Conservation (phyloP, 73 alveolate genomes). For the Loxodes magnus region DNA sequence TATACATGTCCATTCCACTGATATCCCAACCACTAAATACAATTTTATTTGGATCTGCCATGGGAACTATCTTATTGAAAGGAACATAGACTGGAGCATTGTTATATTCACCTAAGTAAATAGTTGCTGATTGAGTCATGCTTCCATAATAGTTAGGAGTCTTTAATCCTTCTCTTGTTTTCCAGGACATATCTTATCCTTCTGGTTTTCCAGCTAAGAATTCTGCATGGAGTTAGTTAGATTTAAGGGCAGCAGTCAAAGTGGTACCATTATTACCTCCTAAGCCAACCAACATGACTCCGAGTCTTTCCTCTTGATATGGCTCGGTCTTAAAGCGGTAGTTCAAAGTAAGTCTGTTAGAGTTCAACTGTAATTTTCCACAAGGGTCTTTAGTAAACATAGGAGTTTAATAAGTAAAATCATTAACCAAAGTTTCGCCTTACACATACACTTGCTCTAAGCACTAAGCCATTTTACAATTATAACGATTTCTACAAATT, state of each 20-base stretch:
- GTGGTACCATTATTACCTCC: conserved; percentile 97
- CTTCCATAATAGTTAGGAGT: conserved; percentile 85
- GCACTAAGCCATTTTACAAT: too few species aligned
- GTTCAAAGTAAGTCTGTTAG: too few species aligned
- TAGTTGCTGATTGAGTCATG: conserved; percentile 74
- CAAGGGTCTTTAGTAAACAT: too few species aligned
- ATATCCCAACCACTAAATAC: conserved; percentile 94
- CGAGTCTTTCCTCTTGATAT: too few species aligned
- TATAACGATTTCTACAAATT: too few species aligned
- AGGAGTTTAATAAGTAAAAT: too few species aligned
- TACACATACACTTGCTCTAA: too few species aligned
- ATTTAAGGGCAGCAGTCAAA: conserved; percentile 66
- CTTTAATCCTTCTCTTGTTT: conserved; percentile 73
- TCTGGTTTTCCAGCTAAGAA: too few species aligned
- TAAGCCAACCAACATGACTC: conserved; percentile 88
- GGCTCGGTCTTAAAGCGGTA: too few species aligned
- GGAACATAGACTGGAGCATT: conserved; percentile 77
- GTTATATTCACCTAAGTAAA: conserved; percentile 54
- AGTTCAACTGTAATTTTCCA: too few species aligned
- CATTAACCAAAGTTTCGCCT: too few species aligned
- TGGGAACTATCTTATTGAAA: conserved; percentile 70
- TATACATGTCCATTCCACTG: conserved; percentile 59
- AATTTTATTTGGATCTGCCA: conserved; percentile 84
- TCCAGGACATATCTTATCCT: too few species aligned
- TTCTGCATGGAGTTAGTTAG: conserved; percentile 43